Evolutionary conservation across 202 grass and related monocot species (phyloP), one percentile per base, ranked within the genome.

Genomic region (Carex arenaria): DNA sequence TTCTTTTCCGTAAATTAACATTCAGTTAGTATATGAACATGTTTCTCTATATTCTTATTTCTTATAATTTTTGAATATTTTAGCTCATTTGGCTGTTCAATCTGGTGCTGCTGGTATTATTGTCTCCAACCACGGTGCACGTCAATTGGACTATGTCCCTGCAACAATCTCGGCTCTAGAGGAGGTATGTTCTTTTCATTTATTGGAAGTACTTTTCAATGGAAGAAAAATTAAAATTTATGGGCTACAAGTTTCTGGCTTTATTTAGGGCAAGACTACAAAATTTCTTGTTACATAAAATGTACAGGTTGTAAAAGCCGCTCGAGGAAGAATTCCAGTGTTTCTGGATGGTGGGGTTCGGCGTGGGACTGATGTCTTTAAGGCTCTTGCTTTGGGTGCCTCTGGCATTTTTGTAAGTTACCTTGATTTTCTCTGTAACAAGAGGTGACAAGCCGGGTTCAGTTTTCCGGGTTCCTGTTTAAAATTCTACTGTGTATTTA

Each of bases 61-160:
- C 1, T 49, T 42, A 38, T 26, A 40, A 2, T 15, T 17, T 61
- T 67, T 23, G 20, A 36, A 28, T 32, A 61, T 61, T 78, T 84
- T 81, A 97, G 93, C 90, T 7, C 85, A 92, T 90, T 66, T 98
- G 1, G 93, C 95, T 2, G 65, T 95, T 17, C 89, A 86, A 90
- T 72, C 81, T 51, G 95, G 95, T 79, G 95, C 93, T 57, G 93
- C 95, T n/a, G 95, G 95, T 13, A 98, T 98, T 71, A 98, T 98
- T 40, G 95, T 98, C 75, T 98, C 95, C 69, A 98, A 98, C 89
- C 95, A 97, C 56, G 95, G 95, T 77, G 95, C 95, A 82, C 91
- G 95, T 1, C 95, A 98, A 66, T 88, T 95, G 54, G 95, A 98
- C 72, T 98, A 98, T 78, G 95, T 98, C 45, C 95, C 93, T 14